Percentiles rank a stretch among this genome's conserved stretches.
These are phyloP conservation scores for Endogone sp. DNA, from an alignment of 192 early-diverging fungal genomes.

Conservation along the genomic window DNA sequence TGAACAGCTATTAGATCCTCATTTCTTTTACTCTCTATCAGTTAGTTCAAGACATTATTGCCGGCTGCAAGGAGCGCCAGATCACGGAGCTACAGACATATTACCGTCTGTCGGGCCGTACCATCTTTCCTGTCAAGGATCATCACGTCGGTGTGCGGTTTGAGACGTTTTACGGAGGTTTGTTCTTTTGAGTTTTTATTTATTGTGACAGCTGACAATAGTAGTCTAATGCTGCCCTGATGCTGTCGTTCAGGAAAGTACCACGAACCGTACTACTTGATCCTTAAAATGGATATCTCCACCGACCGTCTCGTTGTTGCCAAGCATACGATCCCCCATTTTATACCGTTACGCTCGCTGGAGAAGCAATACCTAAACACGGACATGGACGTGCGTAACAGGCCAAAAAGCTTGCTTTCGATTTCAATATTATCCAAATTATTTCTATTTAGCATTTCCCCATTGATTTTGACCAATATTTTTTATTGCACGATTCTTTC, in stretches of 20 bases:
- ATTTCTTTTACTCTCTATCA: background rate
- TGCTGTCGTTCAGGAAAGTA: constrained; percentile 34
- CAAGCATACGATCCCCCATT: constrained; percentile 47
- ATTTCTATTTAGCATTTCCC: too few relatives aligned
- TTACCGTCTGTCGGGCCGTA: constrained; percentile 28
- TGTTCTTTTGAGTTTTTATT: constrained; percentile 2
- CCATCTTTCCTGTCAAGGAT: constrained; percentile 23
- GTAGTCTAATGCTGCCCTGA: too few relatives aligned
- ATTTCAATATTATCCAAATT: too few relatives aligned
- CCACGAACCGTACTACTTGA: constrained; percentile 45
- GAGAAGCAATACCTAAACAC: constrained; percentile 33
- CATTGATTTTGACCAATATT: too few relatives aligned
- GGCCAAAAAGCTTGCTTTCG: too few relatives aligned
- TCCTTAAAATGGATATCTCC: constrained; percentile 17
- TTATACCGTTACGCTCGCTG: constrained; percentile 35
- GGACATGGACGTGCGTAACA: constrained; percentile 32
- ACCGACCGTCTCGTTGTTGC: constrained; percentile 15
- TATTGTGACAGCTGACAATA: too few relatives aligned
- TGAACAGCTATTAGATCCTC: background rate
- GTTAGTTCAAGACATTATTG: constrained; percentile 3
- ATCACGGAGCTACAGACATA: background rate
- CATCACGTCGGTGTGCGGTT: constrained; percentile 39
- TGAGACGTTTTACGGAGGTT: constrained; percentile 46
- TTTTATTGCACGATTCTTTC: background rate
- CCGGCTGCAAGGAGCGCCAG: constrained; percentile 1